phyloP scores from a whole-genome alignment of 257 asterid species.

The Salvia hispanica region DNA sequence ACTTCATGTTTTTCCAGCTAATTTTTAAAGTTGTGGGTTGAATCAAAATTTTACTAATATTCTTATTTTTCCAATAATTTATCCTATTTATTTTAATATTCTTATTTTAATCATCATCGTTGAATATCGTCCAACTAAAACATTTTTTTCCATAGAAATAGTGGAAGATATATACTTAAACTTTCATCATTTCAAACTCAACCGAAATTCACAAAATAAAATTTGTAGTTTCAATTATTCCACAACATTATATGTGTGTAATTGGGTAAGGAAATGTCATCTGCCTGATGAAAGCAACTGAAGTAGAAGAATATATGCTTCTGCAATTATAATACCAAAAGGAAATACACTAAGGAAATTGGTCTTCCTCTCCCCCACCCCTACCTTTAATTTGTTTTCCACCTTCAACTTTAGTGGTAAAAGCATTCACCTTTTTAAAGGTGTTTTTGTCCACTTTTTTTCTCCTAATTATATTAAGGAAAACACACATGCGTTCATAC shows the following conservation, averaged over 20 bases:
- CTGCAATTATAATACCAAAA: constrained; percentile 43
- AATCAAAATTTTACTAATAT: too few relatives aligned
- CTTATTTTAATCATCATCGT: too few relatives aligned
- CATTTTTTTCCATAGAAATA: too few relatives aligned
- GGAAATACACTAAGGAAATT: constrained; percentile 34
- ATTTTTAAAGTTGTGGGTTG: too few relatives aligned
- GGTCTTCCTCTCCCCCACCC: constrained; percentile 20
- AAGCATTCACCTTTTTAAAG: constrained; percentile 53
- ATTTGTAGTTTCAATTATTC: neutral
- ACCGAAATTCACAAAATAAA: neutral
- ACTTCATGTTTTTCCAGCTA: too few relatives aligned
- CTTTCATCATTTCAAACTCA: too few relatives aligned
- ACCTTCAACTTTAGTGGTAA: constrained; percentile 44
- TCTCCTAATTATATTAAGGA: neutral
- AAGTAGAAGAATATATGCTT: constrained; percentile 57
- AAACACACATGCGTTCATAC: neutral
- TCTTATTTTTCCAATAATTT: too few relatives aligned
- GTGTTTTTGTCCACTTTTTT: constrained; percentile 25
- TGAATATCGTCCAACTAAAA: too few relatives aligned
- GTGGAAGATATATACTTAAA: too few relatives aligned
- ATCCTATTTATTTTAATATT: too few relatives aligned
- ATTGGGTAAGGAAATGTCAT: constrained; percentile 16
- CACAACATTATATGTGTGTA: neutral
- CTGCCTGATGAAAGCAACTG: constrained; percentile 40
- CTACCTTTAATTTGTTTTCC: constrained; percentile 33